Base-by-base conservation (phyloP, 805 yeast species). In the Isabelozyma gotoi region DNA sequence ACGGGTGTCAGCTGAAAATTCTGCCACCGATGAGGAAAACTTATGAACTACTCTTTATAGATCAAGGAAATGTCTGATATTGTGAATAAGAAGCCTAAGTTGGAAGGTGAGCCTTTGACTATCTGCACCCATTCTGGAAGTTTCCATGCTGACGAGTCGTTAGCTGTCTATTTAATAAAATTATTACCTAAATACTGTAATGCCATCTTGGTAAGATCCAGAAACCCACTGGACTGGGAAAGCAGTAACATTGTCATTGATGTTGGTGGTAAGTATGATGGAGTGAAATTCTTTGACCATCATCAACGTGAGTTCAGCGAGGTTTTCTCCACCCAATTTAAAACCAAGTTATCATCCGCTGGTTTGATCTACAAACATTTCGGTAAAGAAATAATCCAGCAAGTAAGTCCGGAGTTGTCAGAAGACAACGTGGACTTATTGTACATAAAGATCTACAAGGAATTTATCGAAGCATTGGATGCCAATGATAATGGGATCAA, bases 111-210 rank as follows among this genome's bases (percentile, higher is more conserved):
- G 27, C 57, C 71, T 59, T 60, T 81, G 46, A 81, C 80, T 57
- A 87, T 91, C 44, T 92, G 96, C 59, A 91, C 96, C 10, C 95
- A 87, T 57, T 85, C 91, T 39, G 99, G 99, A 6, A 78, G 90
- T 0, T 94, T 94, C 75, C 99, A 94, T 61, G 98, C 98, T 8
- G 99, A 94, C 64, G 99, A 94, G 65, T 83, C 96, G 8, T 76
- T 94, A 40, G 99, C 98, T 2, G 96, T 92, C 2, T 91, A 77
- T 63, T 82, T 94, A 85, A 71, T 94, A 44, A 80, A 78, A 52
- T 69, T 81, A 15, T 68, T 92, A 38, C 94, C 96, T 7, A 74
- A 77, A 61, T 94, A 66, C 64, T 59, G 77, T 38, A 73, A 81
- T 46, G 83, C 96, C 16, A 74, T 73, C 41, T 73, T 94, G 16